phyloP scores from a whole-genome alignment of 768 basidiomycete genomes.

The Mrakia gelida region DNA sequence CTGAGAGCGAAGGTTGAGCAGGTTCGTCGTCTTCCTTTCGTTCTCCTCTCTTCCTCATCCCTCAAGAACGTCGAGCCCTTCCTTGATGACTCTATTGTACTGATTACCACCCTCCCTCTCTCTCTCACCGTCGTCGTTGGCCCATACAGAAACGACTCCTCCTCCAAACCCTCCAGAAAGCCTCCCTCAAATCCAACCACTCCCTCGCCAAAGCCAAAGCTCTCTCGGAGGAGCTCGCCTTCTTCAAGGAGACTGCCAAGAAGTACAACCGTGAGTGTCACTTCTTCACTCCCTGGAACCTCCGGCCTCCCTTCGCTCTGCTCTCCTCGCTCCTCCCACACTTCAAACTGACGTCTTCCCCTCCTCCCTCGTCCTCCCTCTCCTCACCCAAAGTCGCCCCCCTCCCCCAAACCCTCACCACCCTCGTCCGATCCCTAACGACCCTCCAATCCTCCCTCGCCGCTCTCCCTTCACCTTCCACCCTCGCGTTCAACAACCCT shows the following conservation, averaged over 20 bases:
- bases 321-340: not conserved
- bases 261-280: not conserved
- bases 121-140: not conserved
- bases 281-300: too few species aligned
- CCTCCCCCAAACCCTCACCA: not conserved
- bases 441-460: conserved; percentile 14
- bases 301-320: not conserved
- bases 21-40: not conserved
- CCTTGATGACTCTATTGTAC: not conserved
- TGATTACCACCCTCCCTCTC: not conserved
- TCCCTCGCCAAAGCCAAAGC: not conserved
- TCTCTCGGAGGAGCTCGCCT: not conserved
- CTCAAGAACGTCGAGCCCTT: not conserved
- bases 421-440: not conserved
- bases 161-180: not conserved
- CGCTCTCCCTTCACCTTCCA: not conserved
- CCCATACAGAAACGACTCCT: conserved; percentile 11
- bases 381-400: not conserved
- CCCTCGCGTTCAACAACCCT: not conserved
- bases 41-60: not conserved
- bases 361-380: not conserved
- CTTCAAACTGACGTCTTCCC: not conserved
- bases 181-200: not conserved
- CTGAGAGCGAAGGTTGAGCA: conserved; percentile 29
- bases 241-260: not conserved